phyloP scores from a whole-genome alignment of 371 early-diverging fungal genomes.

The Mucor sp. region DNA sequence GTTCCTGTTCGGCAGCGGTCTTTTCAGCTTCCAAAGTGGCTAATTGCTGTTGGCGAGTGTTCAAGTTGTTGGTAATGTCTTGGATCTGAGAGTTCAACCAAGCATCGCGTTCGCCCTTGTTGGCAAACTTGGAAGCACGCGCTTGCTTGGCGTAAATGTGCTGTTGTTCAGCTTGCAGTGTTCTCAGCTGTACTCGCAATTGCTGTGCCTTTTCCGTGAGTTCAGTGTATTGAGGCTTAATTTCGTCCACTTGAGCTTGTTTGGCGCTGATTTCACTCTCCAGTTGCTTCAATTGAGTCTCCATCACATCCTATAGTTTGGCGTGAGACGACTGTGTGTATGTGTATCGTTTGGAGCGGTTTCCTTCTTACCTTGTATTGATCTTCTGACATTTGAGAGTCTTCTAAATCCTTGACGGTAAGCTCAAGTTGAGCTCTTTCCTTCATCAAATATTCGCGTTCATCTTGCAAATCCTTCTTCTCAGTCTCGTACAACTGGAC shows the following conservation, averaged over 20 bases:
- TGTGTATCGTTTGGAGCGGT: not conserved
- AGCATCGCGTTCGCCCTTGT: conserved; percentile 70
- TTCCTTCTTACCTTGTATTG: conserved; percentile 38
- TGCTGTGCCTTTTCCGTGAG: conserved; percentile 44
- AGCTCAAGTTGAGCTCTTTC: conserved; percentile 60
- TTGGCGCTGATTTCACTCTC: conserved; percentile 63
- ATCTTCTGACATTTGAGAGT: conserved; percentile 45
- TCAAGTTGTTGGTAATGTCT: conserved; percentile 56
- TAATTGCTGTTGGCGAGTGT: conserved; percentile 54
- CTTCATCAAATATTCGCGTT: conserved; percentile 57
- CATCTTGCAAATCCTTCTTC: conserved; percentile 60
- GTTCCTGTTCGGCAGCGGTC: conserved; percentile 14
- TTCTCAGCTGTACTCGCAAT: conserved; percentile 47
- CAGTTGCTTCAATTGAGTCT: conserved; percentile 45
- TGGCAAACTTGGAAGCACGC: conserved; percentile 74
- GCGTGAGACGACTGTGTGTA: too few relatives aligned
- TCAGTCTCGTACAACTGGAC: conserved; percentile 55
- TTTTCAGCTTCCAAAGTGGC: conserved; percentile 37
- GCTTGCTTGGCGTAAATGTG: conserved; percentile 83
- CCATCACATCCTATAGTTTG: conserved; percentile 27
- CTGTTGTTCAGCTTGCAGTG: conserved; percentile 53
- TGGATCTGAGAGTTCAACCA: conserved; percentile 75
- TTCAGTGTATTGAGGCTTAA: conserved; percentile 57
- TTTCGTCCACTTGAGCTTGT: conserved; percentile 52
- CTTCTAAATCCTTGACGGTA: conserved; percentile 56